These are phyloP conservation scores for Penicillium parvum DNA, from an alignment of 495 filamentous ascomycete genomes.

Conservation along the genomic window DNA sequence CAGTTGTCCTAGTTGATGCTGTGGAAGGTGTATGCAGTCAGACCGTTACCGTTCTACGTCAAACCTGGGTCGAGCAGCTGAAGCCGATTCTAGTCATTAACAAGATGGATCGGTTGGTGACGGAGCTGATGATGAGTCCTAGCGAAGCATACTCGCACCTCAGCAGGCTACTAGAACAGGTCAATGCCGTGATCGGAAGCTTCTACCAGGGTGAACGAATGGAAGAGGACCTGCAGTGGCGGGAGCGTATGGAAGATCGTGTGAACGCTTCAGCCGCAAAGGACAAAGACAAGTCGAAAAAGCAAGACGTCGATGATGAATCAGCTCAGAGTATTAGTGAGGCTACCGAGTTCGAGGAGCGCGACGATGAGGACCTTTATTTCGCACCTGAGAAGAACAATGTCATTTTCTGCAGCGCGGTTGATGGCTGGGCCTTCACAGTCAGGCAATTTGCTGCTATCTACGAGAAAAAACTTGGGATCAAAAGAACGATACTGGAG, in stretches of 20 bases:
- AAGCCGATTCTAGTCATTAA: slow-evolving; percentile 95
- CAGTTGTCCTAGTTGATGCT: slow-evolving; percentile 92
- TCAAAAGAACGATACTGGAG: slow-evolving; percentile 85
- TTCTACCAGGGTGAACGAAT: slow-evolving; percentile 98
- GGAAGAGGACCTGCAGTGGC: slow-evolving; percentile 97
- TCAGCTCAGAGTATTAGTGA: slow-evolving; percentile 34
- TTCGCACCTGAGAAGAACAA: slow-evolving; percentile 98
- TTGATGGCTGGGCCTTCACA: slow-evolving; percentile 98
- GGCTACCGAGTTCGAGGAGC: slow-evolving; percentile 71
- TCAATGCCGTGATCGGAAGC: slow-evolving; percentile 95
- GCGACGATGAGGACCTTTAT: slow-evolving; percentile 95
- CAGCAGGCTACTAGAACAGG: slow-evolving; percentile 85
- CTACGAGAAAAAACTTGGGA: slow-evolving; percentile 95
- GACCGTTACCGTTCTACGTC: slow-evolving; percentile 92
- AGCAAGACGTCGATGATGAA: slow-evolving; percentile 48
- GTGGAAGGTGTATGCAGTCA: slow-evolving; percentile 98
- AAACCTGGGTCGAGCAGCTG: slow-evolving; percentile 93
- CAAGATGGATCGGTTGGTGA: slow-evolving; percentile 93
- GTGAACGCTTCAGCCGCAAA: slow-evolving; percentile 53
- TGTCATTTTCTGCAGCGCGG: slow-evolving; percentile 95
- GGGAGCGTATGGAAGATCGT: slow-evolving; percentile 84
- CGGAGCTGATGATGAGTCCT: slow-evolving; percentile 89
- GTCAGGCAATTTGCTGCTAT: slow-evolving; percentile 87
- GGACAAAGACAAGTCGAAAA: slow-evolving; percentile 35
- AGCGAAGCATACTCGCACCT: slow-evolving; percentile 85